Evolutionary conservation across 352 stramenopile genomes (phyloP).

Genomic region (Globisporangium alternatum): DNA sequence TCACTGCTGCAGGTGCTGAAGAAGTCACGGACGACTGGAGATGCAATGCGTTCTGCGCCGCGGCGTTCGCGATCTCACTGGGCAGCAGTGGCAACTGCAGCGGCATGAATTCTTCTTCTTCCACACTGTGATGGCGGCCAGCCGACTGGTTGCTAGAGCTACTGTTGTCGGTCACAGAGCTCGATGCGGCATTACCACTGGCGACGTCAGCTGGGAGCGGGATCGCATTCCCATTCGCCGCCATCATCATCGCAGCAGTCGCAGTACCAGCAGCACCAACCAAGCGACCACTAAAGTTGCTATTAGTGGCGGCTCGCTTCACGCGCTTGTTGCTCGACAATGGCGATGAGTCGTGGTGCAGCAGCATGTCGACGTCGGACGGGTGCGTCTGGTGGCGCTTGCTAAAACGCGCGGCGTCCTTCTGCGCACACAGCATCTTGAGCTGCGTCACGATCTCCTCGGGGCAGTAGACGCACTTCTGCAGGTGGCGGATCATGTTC

Average conservation of each 20-base stretch:
- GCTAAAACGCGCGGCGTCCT: slow-evolving; percentile 69
- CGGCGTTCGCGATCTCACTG: slow-evolving; percentile 18
- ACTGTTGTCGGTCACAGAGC: not conserved
- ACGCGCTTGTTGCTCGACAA: slow-evolving; percentile 28
- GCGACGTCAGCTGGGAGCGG: slow-evolving; percentile 11
- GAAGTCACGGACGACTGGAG: not conserved
- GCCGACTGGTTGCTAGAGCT: not conserved
- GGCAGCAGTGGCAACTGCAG: slow-evolving; percentile 38
- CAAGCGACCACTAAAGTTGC: not conserved
- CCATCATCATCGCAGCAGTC: not conserved
- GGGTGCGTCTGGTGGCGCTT: slow-evolving; percentile 53
- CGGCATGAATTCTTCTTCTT: slow-evolving; percentile 46
- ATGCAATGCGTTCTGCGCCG: slow-evolving; percentile 1
- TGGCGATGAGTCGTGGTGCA: slow-evolving; percentile 26
- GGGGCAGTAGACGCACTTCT: slow-evolving; percentile 77
- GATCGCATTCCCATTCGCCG: not conserved
- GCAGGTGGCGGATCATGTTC: slow-evolving; percentile 84
- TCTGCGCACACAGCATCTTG: slow-evolving; percentile 62
- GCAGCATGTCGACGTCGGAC: slow-evolving; percentile 33
- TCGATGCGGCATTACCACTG: not conserved
- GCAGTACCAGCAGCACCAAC: not conserved
- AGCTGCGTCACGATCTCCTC: slow-evolving; percentile 64
- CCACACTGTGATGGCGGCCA: slow-evolving; percentile 1
- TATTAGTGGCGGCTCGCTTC: slow-evolving; percentile 11
- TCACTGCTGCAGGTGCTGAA: not conserved